A percentile compares a stretch with the other conserved stretches of the same genome.
phyloP scores from a whole-genome alignment of 73 alveolate species.

The Paramecium bursaria region DNA sequence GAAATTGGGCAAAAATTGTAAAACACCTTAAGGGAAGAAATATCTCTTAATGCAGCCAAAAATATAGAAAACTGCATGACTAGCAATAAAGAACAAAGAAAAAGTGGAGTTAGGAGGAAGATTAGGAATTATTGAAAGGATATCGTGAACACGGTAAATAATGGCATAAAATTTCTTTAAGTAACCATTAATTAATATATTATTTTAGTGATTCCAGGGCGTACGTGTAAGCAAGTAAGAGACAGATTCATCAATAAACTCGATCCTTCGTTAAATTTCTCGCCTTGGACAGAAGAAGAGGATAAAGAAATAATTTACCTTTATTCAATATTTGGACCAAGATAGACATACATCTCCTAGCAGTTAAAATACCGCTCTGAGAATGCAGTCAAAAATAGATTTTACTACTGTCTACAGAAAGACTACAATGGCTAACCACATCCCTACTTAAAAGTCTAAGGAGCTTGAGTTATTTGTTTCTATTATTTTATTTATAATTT shows the following conservation, averaged over 20 bases:
- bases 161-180: slow-evolving; percentile 59
- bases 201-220: too few species aligned
- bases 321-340: too few species aligned
- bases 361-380: too few species aligned
- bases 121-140: slow-evolving; percentile 30
- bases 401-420: too few species aligned
- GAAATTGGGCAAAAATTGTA: slow-evolving; percentile 43
- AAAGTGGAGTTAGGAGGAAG: slow-evolving; percentile 66
- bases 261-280: slow-evolving; percentile 90
- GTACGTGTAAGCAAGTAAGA: slow-evolving; percentile 94
- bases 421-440: too few species aligned
- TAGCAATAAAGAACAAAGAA: slow-evolving; percentile 31
- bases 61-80: slow-evolving; percentile 39
- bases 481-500: too few species aligned
- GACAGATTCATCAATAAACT: slow-evolving; percentile 97
- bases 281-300: slow-evolving; percentile 91
- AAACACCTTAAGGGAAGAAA: slow-evolving; percentile 53
- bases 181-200: too few species aligned
- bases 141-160: slow-evolving; percentile 54
- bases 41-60: slow-evolving; percentile 41
- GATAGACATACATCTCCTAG: too few species aligned
- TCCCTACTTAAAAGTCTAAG: too few species aligned
- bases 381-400: too few species aligned
- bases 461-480: too few species aligned
- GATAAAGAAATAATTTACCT: too few species aligned